These are phyloP conservation scores for Pythium grandisporangium DNA, from an alignment of 352 stramenopile genomes.

Conservation along the genomic window DNA sequence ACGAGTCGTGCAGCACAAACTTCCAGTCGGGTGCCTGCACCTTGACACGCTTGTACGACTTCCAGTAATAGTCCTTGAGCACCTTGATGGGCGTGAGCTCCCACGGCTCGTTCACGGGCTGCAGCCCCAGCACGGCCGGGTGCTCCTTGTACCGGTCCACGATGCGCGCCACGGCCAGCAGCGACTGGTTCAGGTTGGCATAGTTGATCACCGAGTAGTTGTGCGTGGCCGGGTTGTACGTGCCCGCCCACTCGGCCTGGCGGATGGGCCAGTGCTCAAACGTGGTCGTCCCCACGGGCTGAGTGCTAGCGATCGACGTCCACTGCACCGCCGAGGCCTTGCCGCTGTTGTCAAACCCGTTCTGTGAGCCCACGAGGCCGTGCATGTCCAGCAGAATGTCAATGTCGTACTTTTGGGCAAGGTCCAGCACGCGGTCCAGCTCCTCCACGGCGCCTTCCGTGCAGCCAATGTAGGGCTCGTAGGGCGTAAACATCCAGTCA, in stretches of 20 bases:
- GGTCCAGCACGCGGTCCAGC: constrained; percentile 84
- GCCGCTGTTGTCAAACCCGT: constrained; percentile 95
- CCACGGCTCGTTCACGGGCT: constrained; percentile 95
- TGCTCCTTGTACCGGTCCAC: constrained; percentile 86
- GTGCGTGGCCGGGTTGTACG: constrained; percentile 76
- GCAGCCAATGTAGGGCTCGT: constrained; percentile 91
- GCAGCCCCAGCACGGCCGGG: constrained; percentile 84
- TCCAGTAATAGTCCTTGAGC: constrained; percentile 95
- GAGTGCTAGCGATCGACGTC: constrained; percentile 67
- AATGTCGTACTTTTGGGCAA: constrained; percentile 79
- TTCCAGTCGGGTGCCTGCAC: constrained; percentile 90
- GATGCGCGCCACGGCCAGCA: constrained; percentile 85
- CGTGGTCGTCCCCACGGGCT: constrained; percentile 73
- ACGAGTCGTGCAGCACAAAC: constrained; percentile 95
- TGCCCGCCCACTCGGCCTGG: constrained; percentile 85
- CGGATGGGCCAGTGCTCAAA: constrained; percentile 92
- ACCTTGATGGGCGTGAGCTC: constrained; percentile 89
- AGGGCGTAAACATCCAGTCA: constrained; percentile 93
- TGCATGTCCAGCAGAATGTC: constrained; percentile 92
- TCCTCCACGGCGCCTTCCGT: constrained; percentile 89
- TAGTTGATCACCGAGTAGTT: constrained; percentile 91
- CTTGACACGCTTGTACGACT: constrained; percentile 93
- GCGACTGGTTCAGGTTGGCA: constrained; percentile 86
- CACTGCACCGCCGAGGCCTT: constrained; percentile 85
- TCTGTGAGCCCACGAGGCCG: constrained; percentile 88